These are phyloP conservation scores for Globisporangium irregulare DNA, from an alignment of 352 stramenopile species.

Conservation along the genomic window DNA sequence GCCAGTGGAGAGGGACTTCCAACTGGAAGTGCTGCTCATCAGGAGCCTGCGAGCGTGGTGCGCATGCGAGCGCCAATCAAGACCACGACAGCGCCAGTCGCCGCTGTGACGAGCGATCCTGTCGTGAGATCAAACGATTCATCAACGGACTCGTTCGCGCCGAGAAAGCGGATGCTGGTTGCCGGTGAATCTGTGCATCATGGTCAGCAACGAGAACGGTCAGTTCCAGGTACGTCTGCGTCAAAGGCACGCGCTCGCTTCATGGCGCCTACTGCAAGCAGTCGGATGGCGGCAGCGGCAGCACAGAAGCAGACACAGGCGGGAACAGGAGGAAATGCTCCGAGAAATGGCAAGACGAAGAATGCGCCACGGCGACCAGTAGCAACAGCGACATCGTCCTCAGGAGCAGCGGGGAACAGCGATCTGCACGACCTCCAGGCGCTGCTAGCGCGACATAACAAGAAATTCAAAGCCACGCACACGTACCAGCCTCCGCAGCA, in stretches of 20 bases:
- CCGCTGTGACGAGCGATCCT: neutral
- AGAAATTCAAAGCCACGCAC: constrained; percentile 69
- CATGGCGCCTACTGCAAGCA: constrained; percentile 18
- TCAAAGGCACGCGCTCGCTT: constrained; percentile 10
- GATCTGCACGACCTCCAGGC: constrained; percentile 44
- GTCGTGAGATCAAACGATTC: neutral
- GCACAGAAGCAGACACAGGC: constrained; percentile 4
- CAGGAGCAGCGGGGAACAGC: constrained; percentile 1
- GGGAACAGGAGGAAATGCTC: neutral
- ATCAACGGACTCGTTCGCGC: neutral
- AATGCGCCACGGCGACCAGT: neutral
- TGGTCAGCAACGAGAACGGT: neutral
- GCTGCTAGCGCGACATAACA: constrained; percentile 71
- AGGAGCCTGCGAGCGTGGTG: neutral
- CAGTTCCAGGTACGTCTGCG: neutral
- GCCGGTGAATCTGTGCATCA: neutral
- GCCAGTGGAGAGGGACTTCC: neutral
- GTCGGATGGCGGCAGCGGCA: constrained; percentile 9
- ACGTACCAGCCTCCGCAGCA: constrained; percentile 79
- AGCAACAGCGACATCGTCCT: neutral
- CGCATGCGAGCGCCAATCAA: constrained; percentile 15
- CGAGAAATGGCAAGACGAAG: constrained; percentile 11
- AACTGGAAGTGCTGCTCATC: neutral
- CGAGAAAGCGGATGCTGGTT: neutral
- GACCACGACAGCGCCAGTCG: neutral